Percentiles rank a stretch among this genome's conserved stretches.
These are phyloP conservation scores for Rhexocercosporidium sp. DNA, from an alignment of 2,329 filamentous ascomycete genomes.

Conservation along the genomic window DNA sequence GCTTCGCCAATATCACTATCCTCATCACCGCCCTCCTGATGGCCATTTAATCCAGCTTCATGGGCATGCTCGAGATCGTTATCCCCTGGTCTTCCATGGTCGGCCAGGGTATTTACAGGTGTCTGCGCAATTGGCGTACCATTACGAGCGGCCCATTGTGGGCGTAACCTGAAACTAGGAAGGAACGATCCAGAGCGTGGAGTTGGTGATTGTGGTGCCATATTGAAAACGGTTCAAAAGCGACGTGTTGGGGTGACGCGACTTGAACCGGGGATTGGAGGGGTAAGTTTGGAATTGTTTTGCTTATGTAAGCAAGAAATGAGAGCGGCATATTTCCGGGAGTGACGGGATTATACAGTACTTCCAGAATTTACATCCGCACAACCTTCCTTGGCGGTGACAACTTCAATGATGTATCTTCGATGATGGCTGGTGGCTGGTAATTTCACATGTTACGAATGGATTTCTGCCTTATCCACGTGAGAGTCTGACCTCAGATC, in stretches of 20 bases:
- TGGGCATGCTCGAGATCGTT: too few relatives aligned
- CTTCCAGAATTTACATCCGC: not conserved
- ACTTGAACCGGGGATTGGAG: constrained; percentile 5
- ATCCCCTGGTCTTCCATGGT: constrained; percentile 3
- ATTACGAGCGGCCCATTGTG: constrained; percentile 18
- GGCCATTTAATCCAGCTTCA: not conserved
- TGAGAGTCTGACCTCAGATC: not conserved
- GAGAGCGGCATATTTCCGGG: too few relatives aligned
- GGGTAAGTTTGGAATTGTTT: not conserved
- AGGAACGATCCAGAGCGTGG: constrained; percentile 11
- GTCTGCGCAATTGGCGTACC: constrained; percentile 12
- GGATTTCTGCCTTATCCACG: not conserved
- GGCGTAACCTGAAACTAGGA: constrained; percentile 15
- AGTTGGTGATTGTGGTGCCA: constrained; percentile 18
- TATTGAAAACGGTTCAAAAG: constrained; percentile 1
- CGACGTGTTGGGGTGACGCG: constrained; percentile 17
- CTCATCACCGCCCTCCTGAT: constrained; percentile 11
- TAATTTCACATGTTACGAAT: not conserved
- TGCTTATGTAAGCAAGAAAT: not conserved
- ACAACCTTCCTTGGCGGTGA: not conserved
- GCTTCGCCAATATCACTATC: constrained; percentile 28
- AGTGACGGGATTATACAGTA: not conserved
- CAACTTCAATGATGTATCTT: constrained; percentile 1
- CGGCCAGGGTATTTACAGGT: constrained; percentile 22
- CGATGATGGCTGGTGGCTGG: not conserved